Evolutionary conservation across 805 yeast species (phyloP), one percentile per base, ranked within the genome.

Genomic region (Hanseniaspora hatyaiensis): DNA sequence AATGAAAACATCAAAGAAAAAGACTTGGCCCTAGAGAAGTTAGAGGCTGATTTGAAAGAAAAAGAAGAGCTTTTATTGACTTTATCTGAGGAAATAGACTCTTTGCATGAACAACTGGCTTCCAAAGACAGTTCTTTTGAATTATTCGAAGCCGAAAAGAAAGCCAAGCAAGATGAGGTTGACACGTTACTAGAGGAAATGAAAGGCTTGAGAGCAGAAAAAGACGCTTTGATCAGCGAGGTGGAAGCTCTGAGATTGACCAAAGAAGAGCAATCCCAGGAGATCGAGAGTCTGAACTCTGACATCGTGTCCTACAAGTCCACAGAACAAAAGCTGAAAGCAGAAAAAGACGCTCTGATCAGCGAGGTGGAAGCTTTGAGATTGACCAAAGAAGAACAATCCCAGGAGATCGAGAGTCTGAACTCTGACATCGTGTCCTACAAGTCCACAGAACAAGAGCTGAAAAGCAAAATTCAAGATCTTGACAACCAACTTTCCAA

Each of bases 261-360:
- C n/a, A n/a, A n/a, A n/a, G n/a, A n/a, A n/a, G n/a, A n/a, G n/a
- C n/a, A n/a, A n/a, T n/a, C n/a, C n/a, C n/a, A n/a, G n/a, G n/a
- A n/a, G n/a, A n/a, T n/a, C n/a, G n/a, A n/a, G n/a, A n/a, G n/a
- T n/a, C n/a, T n/a, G n/a, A n/a, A n/a, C n/a, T n/a, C n/a, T n/a
- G n/a, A n/a, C n/a, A n/a, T n/a, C n/a, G 29, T 8, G 6, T 26
- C 29, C 11, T 26, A 8, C 6, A 26, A 26, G 11, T 8, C 6
- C 6, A 19, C 12, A 6, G 34, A 40, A 16, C 3, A 29, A 3
- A 23, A 6, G 2, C 16, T 15, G 8, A 40, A 30, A 29, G 58
- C 34, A 48, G 49, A 16, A 61, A 53, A 34, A 55, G 57, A 2
- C 54, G 57, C 6, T 63, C 16, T 32, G 8, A 30, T 31, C 8